These are phyloP conservation scores for Petunia secreta DNA, from an alignment of 257 asterid species.

Conservation along the genomic window DNA sequence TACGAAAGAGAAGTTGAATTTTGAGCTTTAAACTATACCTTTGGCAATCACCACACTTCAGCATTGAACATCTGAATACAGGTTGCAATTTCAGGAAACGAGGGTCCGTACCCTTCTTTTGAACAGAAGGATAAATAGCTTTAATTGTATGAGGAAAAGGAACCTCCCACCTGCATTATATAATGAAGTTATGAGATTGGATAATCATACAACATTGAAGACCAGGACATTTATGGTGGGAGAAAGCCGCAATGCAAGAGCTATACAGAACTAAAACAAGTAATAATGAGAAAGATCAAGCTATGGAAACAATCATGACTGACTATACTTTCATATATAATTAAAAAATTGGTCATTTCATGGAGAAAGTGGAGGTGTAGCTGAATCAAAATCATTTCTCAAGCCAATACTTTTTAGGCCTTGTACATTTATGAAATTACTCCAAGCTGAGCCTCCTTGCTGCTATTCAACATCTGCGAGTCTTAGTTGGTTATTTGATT, in stretches of 20 bases:
- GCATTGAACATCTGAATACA: slow-evolving; percentile 79
- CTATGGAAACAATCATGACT: neutral
- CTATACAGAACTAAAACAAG: slow-evolving; percentile 28
- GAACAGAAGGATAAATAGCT: slow-evolving; percentile 55
- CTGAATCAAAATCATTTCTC: slow-evolving; percentile 13
- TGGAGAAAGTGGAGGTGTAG: neutral
- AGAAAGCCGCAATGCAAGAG: slow-evolving; percentile 24
- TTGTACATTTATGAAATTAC: slow-evolving; percentile 14
- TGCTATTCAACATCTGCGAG: too few species aligned
- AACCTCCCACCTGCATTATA: slow-evolving; percentile 88
- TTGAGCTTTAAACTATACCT: slow-evolving; percentile 50
- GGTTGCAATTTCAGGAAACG: slow-evolving; percentile 88
- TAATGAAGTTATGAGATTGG: slow-evolving; percentile 25
- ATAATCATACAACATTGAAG: slow-evolving; percentile 20
- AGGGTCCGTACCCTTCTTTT: slow-evolving; percentile 73
- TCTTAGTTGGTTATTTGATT: too few species aligned
- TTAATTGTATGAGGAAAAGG: slow-evolving; percentile 77
- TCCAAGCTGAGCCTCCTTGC: neutral
- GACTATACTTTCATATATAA: neutral
- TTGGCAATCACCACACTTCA: slow-evolving; percentile 71
- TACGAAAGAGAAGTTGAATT: neutral
- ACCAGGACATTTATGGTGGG: slow-evolving; percentile 20
- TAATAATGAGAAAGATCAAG: neutral
- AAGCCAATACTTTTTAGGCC: neutral
- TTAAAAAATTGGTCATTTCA: slow-evolving; percentile 1